Base-by-base conservation (phyloP, 306 rosid species). In the Pyrus betulifolia region DNA sequence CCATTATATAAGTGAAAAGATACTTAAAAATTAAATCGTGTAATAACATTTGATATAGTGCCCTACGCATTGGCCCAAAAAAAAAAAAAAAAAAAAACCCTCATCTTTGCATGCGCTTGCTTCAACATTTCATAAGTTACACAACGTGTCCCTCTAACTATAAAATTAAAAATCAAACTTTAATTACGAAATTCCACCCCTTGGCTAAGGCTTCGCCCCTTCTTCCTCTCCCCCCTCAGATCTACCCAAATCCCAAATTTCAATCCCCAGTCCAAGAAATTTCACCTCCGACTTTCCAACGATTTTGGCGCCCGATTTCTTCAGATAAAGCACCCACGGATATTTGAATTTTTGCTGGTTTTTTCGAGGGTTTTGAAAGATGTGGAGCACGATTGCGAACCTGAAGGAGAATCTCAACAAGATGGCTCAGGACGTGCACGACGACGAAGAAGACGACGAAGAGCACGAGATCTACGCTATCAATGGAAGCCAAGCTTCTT, bases 381-480 rank as follows among this genome's bases (percentile, higher is more conserved):
- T 93, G 98, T 91, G 97, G 96, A 83, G 85, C 80, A 80, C 97
- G 74, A 91, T 91, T 75, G 92, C 97, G 42, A 91, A 91, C 83
- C 75, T 93, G 75, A 93, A 93, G 60, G 98, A 93, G 86, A 93
- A 91, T 67, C 81, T 93, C 81, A 87, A 91, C 80, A 88, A 88
- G 86, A 93, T 93, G 71, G 96, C 96, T 3, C 96, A 87, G 69
- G 97, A 91, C 67, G 98, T 93, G 49, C 98, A 91, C 85, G 65
- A 84, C 63, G 87, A 87, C n/a, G 90, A 89, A 13, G 93, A 85
- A 4, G 89, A 89, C 8, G 94, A 87, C 2, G 90, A 80, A 2
- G 93, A 84, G 80, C 78, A 86, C 57, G 81, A 75, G 78, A 74
- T 80, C 80, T 82, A 86, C 76, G 83, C 82, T 44, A 27, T 76